Evolutionary conservation across 2,329 filamentous ascomycete genomes (phyloP).

Genomic region (Trichoderma polysporum): DNA sequence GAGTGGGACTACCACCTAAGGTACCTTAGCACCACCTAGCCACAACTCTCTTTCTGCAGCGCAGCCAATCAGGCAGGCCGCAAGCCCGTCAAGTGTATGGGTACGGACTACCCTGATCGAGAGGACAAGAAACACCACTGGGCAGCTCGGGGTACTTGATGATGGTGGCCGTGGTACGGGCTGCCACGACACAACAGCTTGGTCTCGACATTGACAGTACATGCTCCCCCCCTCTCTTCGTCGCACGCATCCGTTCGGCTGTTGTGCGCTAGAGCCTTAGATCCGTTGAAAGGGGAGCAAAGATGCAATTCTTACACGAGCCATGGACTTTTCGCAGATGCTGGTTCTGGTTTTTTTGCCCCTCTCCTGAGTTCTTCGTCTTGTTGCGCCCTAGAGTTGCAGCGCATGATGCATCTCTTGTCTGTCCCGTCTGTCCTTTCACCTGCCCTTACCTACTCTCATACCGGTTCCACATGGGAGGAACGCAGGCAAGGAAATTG

Average conservation of each 20-base stretch:
- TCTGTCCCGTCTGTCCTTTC: neutral
- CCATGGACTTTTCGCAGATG: slow-evolving; percentile 26
- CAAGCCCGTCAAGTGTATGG: neutral
- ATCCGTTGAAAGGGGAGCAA: slow-evolving; percentile 21
- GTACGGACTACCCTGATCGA: neutral
- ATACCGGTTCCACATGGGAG: neutral
- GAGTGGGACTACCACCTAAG: neutral
- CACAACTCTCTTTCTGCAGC: neutral
- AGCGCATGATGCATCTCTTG: neutral
- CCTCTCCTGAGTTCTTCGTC: slow-evolving; percentile 17
- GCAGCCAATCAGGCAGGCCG: neutral
- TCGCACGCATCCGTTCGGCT: slow-evolving; percentile 1
- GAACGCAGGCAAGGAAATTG: neutral
- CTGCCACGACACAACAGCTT: neutral
- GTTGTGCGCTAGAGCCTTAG: slow-evolving; percentile 6
- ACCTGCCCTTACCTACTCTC: neutral
- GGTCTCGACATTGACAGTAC: no score
- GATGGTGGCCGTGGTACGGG: neutral
- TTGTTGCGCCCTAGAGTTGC: neutral
- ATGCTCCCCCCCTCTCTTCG: neutral
- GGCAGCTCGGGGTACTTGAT: neutral
- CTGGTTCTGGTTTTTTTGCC: slow-evolving; percentile 21
- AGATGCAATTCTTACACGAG: slow-evolving; percentile 32
- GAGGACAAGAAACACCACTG: neutral
- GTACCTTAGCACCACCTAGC: neutral